Conservation (phyloP, 257 asterid species). For the Solanum neorickii region DNA sequence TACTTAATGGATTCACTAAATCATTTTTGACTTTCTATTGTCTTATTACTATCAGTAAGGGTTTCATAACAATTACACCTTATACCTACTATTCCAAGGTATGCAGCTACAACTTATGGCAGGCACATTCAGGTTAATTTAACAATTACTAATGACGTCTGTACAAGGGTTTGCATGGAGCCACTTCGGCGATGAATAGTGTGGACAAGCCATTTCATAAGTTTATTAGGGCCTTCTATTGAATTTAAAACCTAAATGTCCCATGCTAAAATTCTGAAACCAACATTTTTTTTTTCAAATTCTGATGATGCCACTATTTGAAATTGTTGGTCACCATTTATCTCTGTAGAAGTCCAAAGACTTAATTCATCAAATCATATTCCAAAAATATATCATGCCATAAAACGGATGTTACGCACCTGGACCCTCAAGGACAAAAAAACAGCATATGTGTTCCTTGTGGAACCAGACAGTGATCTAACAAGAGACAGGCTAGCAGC, state of each 20-base stretch:
- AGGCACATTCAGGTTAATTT: not conserved
- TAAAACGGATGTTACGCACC: not conserved
- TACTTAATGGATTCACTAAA: not conserved
- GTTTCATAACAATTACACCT: not conserved
- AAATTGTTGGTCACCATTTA: not conserved
- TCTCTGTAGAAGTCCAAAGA: not conserved
- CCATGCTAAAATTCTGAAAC: not conserved
- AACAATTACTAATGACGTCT: not conserved
- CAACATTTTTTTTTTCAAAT: not conserved
- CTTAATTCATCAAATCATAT: not conserved
- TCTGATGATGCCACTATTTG: not conserved
- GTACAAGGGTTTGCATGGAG: not conserved
- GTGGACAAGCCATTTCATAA: not conserved
- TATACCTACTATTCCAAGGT: not conserved
- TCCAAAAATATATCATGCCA: not conserved
- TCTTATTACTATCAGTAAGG: not conserved
- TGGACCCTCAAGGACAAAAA: not conserved
- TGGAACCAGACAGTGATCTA: not conserved
- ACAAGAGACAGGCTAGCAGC: not conserved
- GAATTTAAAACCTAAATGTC: not conserved
- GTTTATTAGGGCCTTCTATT: not conserved
- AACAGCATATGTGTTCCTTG: not conserved
- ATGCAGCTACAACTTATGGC: not conserved
- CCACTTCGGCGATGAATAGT: not conserved
- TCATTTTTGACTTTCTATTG: not conserved